A percentile compares a stretch with the other conserved stretches of the same genome.
phyloP scores from a whole-genome alignment of 2,329 filamentous ascomycete genomes.

The Apiospora rasikravindrae region DNA sequence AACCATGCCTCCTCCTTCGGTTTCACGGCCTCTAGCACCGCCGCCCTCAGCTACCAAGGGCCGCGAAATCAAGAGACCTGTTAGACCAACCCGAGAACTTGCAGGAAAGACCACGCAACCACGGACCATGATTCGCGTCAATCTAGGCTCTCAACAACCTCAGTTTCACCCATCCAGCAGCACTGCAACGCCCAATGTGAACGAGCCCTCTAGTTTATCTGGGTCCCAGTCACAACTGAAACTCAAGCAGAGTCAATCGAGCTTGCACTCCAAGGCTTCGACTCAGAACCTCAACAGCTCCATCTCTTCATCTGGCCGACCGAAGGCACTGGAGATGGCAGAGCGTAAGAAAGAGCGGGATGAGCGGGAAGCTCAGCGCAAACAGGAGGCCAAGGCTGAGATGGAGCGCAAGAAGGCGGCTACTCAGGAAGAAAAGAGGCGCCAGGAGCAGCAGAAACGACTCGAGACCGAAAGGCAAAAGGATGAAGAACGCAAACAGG shows the following conservation, averaged over 20 bases:
- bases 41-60: slow-evolving; percentile 54
- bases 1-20: slow-evolving; percentile 64
- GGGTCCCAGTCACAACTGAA: slow-evolving; percentile 51
- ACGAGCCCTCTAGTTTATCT: background rate
- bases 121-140: slow-evolving; percentile 75
- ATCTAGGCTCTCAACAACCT: slow-evolving; percentile 56
- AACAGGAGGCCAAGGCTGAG: slow-evolving; percentile 81
- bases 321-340: slow-evolving; percentile 75
- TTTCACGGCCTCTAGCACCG: slow-evolving; percentile 56
- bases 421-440: slow-evolving; percentile 68
- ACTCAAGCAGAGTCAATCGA: slow-evolving; percentile 71
- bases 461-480: slow-evolving; percentile 67
- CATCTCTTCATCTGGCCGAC: slow-evolving; percentile 65
- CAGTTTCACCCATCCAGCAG: slow-evolving; percentile 28
- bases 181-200: slow-evolving; percentile 8
- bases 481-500: slow-evolving; percentile 64
- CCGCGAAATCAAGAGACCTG: slow-evolving; percentile 62
- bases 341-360: slow-evolving; percentile 86
- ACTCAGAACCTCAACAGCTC: slow-evolving; percentile 68
- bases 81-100: slow-evolving; percentile 67
- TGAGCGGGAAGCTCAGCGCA: slow-evolving; percentile 78
- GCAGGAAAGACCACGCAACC: slow-evolving; percentile 66
- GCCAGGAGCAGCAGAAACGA: slow-evolving; percentile 62
- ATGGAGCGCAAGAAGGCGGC: slow-evolving; percentile 77
- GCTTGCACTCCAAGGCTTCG: slow-evolving; percentile 64